Evolutionary conservation across 1,284 basidiomycete genomes (phyloP), one percentile per base, ranked within the genome.

Genomic region (Dichomitus squalens): DNA sequence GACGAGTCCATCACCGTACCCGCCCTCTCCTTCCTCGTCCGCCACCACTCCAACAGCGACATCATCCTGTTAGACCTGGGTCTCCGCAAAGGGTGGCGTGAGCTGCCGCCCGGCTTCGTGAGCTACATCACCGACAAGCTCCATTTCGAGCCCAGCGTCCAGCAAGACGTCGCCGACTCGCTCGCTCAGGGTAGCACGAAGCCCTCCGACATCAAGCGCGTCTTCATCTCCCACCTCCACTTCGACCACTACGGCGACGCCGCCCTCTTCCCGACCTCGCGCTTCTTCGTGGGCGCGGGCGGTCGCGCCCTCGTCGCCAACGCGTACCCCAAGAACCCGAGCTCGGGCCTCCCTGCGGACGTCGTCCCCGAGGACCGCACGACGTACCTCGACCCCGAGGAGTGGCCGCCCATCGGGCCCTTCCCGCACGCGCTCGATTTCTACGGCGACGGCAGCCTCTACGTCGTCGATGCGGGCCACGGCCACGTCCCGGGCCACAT

Each of bases 401-500:
- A 3, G 6, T 64, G 61, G 65, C 52, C 54, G 18, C 33, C 58
- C 33, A 44, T 86, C 34, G 83, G 82, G 0, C 79, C 81, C 3
- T 86, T 85, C 68, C 76, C 78, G 6, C 75, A 70, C 41, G 78
- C 79, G 6, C 64, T 79, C 27, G 84, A 87, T 69, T 79, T 77
- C 59, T 84, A 79, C 64, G 77, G 76, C 14, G 85, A 87, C 59
- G 85, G 84, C 2, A 81, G 79, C 59, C 57, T 84, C 39, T 83
- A 84, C 64, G 70, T 87, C 55, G 72, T 86, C 53, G 79, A 86
- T 60, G 75, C 83, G 6, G 57, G 57, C 16, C 77, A 81, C 14
- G 84, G 84, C 0, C 83, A 85, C 66, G 70, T 82, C 27, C 67
- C 73, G 1, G 83, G 84, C 0, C 84, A 86, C 64, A 58, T 86